Base-by-base conservation (phyloP, 768 basidiomycete species). In the Trametes punicea region DNA sequence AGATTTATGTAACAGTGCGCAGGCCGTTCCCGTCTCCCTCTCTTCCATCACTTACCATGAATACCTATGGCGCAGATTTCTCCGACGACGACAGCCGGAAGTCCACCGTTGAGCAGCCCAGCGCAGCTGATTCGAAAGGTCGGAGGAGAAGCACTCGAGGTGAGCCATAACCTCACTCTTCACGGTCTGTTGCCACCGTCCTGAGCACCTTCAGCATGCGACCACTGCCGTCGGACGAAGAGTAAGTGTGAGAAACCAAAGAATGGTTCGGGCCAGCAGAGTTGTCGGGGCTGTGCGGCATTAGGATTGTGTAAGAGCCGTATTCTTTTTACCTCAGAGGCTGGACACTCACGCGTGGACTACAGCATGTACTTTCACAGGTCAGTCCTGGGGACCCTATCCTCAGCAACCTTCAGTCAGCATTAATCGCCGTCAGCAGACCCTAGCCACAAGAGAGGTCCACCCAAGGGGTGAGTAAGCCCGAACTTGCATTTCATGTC, bases 181-280 rank as follows among this genome's bases (percentile, higher is more conserved):
- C 10, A 18, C 41, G 11, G n/a, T n/a, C n/a, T n/a, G n/a, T n/a
- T 7, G 13, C n/a, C 44, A 60, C 20, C 21, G 21, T 2, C 38
- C 30, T 34, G 26, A 38, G n/a, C 40, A 16, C 20, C 5, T 29
- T 18, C 42, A 68, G 73, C 74, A 41, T 75, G 74, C 64, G 72
- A 73, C 49, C 69, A 72, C 30, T 74, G 73, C 55, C 66, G 71
- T 20, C 67, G 71, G 27, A 69, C 70, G 36, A 74, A 72, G 61
- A 71, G 71, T 64, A 72, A 73, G 55, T 73, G 73, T 61, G 71
- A 73, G 55, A 59, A 55, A 33, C 40, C 60, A 40, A 64, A 66
- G 44, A 56, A 46, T 46, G 57, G 63, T 20, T 38, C 62, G 15
- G 57, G 34, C 30, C 50, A 55, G 21, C 50, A 55, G 31, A 51